Evolutionary conservation across 768 basidiomycete genomes (phyloP), one percentile per base, ranked within the genome.

Genomic region (Tephrocybe sp.): DNA sequence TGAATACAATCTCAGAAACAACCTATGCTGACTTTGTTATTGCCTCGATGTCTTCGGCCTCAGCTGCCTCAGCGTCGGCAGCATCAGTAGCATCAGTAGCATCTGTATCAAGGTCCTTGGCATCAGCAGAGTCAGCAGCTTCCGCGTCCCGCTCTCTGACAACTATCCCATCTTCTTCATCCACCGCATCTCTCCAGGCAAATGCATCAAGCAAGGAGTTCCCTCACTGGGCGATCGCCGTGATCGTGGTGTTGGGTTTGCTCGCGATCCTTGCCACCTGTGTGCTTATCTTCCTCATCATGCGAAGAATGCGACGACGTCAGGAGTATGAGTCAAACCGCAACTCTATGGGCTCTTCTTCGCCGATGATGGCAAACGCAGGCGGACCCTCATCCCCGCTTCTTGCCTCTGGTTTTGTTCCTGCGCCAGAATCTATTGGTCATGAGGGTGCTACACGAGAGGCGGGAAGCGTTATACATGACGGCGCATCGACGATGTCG

Each of bases 161-260:
- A 3, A 30, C 59, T 14, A 26, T 53, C 30, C 49, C 57, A 17
- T 48, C 56, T 13, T 16, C 60, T 13, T 45, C 55, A 41, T 49
- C 60, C 30, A 54, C 69, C 44, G 79, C 71, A 44, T 70, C 51
- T 54, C 73, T 89, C 17, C 88, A 87, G 63, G 57, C 63, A 44
- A 53, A 61, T 14, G 49, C 50, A 23, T 57, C 61, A 45, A 62
- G 55, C 49, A 62, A 75, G 13, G 59, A 72, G 32, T 93, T 93
- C 64, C 92, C 91, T 8, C 82, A 82, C 62, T 94, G 91, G 92
- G 93, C 89, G 9, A 95, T 95, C 61, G 91, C 94, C 46, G 86
- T 94, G 56, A 89, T 94, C 46, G 87, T 86, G 41, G 79, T 94
- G 36, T 80, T 95, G 20, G 92, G 90, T 20, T 86, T 92, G 70